phyloP scores from a whole-genome alignment of 805 yeast genomes.

The Monosporozyma solicola region DNA sequence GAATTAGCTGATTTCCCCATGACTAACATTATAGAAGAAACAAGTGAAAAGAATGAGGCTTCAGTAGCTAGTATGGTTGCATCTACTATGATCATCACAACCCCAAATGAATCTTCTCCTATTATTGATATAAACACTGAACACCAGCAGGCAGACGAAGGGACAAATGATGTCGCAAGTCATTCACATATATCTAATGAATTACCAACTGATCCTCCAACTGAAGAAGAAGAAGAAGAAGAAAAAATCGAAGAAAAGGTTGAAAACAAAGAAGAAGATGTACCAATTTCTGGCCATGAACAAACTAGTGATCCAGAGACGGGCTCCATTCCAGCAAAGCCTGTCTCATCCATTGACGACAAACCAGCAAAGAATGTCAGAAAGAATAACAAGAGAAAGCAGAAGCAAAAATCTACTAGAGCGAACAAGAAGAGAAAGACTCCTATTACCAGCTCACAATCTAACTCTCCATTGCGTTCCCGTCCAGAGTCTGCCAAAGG shows the following conservation, averaged over 20 bases:
- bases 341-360: not conserved
- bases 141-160: not conserved
- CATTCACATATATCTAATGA: not conserved
- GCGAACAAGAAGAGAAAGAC: constrained; percentile 4
- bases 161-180: not conserved
- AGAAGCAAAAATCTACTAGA: not conserved
- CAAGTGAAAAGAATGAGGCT: not conserved
- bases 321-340: not conserved
- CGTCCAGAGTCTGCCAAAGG: not conserved
- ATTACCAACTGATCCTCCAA: constrained; percentile 7
- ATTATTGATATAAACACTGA: not conserved
- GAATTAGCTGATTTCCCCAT: constrained; percentile 1
- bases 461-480: not conserved
- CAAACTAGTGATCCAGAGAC: not conserved
- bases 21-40: not conserved
- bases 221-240: not conserved
- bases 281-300: not conserved
- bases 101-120: not conserved
- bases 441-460: constrained; percentile 4
- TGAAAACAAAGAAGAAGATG: not conserved
- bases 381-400: constrained; percentile 2
- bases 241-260: not conserved
- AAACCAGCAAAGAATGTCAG: not conserved
- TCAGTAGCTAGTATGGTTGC: not conserved
- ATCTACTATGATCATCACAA: not conserved